Base-by-base conservation (phyloP, 2,329 filamentous ascomycete genomes). In the Cytospora chrysosperma region DNA sequence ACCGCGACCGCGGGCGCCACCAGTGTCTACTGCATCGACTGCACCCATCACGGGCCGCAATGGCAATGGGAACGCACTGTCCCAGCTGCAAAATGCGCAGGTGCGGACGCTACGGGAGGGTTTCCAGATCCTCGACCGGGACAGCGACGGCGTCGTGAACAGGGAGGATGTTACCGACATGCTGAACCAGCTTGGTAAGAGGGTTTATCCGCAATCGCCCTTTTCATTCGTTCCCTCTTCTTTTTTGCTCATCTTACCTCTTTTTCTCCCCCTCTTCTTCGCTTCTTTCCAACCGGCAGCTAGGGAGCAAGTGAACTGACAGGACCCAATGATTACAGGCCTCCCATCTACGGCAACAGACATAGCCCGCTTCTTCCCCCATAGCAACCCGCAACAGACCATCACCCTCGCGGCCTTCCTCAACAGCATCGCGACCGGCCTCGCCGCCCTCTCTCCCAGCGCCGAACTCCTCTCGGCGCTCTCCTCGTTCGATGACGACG, bases 401-500 rank as follows among this genome's bases (percentile, higher is more conserved):
- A 89, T 97, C 70, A 90, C 91, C 54, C 86, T 99, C 49, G 91
- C 93, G 0, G 86, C 88, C 4, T 99, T 96, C 73, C 83, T 99
- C 26, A 94, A 92, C 72, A 89, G 88, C 1, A 81, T 99, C 2
- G 91, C 93, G 0, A 85, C 86, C 12, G 84, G 91, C 2, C 81
- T 98, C 3, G 85, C 87, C 1, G 84, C 88, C 0, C 81, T 98
- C 21, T 96, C 92, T 0, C 88, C 91, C 0, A 85, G 87, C 26
- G 84, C 87, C 19, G 95, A 99, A 73, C 83, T 99, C 12, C 80
- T 92, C 24, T 94, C 93, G 1, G 95, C 95, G 0, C 94, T 99
- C 69, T 92, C 92, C 2, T 95, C 95, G 0, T 98, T 98, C 73
- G 95, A 99, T 72, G 91, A 96, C 67, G 93, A 96, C 67, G 95